Evolutionary conservation across 768 basidiomycete species (phyloP), one percentile per base, ranked within the genome.

Genomic region (Amanita subjunquillea): DNA sequence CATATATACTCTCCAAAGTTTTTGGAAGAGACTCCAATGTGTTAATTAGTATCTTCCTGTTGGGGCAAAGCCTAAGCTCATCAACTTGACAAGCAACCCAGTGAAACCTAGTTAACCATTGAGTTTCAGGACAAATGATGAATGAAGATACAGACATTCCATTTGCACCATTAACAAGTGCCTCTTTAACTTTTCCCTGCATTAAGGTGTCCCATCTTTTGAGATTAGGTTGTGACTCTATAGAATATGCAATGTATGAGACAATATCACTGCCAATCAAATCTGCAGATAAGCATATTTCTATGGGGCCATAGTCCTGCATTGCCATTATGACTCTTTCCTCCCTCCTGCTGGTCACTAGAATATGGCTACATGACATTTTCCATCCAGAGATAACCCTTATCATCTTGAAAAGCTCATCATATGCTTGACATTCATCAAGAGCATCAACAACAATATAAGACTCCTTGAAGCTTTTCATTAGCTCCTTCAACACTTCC

Each of bases 401-500:
- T 1, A 48, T 32, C 7, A 36, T 10, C 22, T 48, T 36, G 5
- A 48, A 34, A 15, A 36, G n/a, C 4, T 48, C 15, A 2, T 48
- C 6, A n/a, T 36, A 48, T 15, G 8, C 6, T 7, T 17, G 15
- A 30, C 46, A 47, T 34, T 47, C 46, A 47, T 47, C 46, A 6
- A 47, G 20, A 22, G 46, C 46, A 48, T 48, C 46, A 32, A 48
- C 9, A n/a, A 48, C 46, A 48, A 48, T 37, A 30, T 48, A 48
- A 12, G 5, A 7, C 20, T 32, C 15, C 30, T 48, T 48, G 32
- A 32, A 48, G 20, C 3, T 20, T 20, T n/a, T 20, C 6, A 48
- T 13, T 8, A 48, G 34, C 3, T 36, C n/a, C 7, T 15, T 34
- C 7, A 48, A 17, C 17, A 48, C 13, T 17, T 37, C 32, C 29